Conservation (phyloP, 768 basidiomycete species). For the Termitomyces sp. region DNA sequence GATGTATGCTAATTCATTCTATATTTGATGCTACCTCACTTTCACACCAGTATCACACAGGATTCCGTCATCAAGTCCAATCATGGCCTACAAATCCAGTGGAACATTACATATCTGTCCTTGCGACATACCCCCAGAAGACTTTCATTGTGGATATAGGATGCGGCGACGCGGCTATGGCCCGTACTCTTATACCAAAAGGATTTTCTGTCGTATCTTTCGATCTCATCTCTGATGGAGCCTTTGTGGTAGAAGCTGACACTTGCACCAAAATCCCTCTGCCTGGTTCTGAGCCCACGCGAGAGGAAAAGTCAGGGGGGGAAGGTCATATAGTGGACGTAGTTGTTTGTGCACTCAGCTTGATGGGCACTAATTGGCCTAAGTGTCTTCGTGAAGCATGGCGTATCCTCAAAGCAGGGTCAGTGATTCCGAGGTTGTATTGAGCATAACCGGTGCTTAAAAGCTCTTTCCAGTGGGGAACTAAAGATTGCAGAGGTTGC, state of each 20-base stretch:
- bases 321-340: conserved; percentile 83
- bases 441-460: neutral
- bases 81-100: conserved; percentile 95
- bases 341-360: conserved; percentile 87
- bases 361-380: conserved; percentile 99
- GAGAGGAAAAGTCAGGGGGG: conserved; percentile 34
- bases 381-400: conserved; percentile 84
- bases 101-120: conserved; percentile 63
- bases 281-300: conserved; percentile 65
- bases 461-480: conserved; percentile 50
- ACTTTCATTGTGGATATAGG: conserved; percentile 90
- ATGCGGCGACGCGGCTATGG: conserved; percentile 90
- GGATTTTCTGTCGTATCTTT: conserved; percentile 71
- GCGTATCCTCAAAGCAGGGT: conserved; percentile 83
- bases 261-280: conserved; percentile 76
- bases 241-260: conserved; percentile 87
- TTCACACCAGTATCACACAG: conserved; percentile 73
- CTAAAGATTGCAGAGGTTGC: conserved; percentile 88
- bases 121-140: conserved; percentile 58
- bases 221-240: conserved; percentile 71
- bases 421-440: neutral
- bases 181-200: conserved; percentile 63
- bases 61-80: conserved; percentile 87
- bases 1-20: conserved; percentile 50
- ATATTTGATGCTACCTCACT: neutral